Base-by-base conservation (phyloP, 257 asterid genomes). In the Scutellaria galericulata region DNA sequence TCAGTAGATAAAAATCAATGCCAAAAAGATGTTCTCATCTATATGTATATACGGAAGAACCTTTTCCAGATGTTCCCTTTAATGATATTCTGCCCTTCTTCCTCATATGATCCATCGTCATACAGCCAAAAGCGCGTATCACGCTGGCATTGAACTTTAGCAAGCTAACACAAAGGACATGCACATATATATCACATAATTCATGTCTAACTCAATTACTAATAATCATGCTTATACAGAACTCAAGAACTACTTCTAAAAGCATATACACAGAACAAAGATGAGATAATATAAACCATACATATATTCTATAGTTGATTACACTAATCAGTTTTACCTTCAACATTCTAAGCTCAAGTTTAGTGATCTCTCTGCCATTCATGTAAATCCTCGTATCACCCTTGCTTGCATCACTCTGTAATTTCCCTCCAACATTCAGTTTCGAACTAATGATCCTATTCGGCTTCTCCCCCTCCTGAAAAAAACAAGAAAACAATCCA, bases 41-140 rank as follows among this genome's bases (percentile, higher is more conserved):
- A 73, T 52, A 63, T 76, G 72, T 68, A 22, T 9, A 2, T 74
- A 79, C 41, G 68, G 70, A 63, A 79, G 72, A 82, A 90, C 97
- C 96, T 90, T 90, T 78, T 74, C 97, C 97, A 90, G 75, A 90
- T 86, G 82, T 83, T 80, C 66, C 95, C 95, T 82, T 79, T 88
- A 41, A 90, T 90, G 72, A 74, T 90, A 71, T 90, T 90, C 80
- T 90, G 97, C 47, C 97, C 97, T 86, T 90, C 97, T 75, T 90
- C 97, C 81, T 90, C 97, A 13, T 90, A 88, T 18, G 90, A 83
- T 50, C 97, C 97, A 81, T 90, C 97, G 52, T 90, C 96, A 7
- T 90, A 90, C n/a, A 90, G 85, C 96, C 97, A 90, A 78, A 88
- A 86, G 81, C 77, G 97, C 10, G 97, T 86, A 77, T 71, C 81